These are phyloP conservation scores for Quambalaria eucalypti DNA, from an alignment of 1,284 basidiomycete genomes.

Conservation along the genomic window DNA sequence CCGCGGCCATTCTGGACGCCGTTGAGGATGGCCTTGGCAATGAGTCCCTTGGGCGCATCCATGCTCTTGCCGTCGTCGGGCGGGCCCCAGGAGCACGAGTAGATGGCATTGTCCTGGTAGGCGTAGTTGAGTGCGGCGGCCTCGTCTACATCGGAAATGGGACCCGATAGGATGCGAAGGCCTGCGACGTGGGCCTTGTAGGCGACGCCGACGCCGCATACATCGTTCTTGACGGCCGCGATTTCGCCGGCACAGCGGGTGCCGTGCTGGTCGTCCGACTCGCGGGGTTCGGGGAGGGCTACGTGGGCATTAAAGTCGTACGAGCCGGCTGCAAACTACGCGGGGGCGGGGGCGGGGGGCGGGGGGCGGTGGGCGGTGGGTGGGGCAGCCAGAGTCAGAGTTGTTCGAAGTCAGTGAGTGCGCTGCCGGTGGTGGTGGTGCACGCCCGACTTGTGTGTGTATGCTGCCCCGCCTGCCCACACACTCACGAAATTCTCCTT, in stretches of 20 bases:
- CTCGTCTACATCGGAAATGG: constrained; percentile 97
- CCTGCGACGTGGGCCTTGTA: constrained; percentile 85
- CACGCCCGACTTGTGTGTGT: too few species aligned
- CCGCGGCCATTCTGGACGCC: constrained; percentile 82
- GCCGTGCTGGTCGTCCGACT: constrained; percentile 89
- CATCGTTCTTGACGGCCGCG: constrained; percentile 89
- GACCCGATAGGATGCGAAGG: constrained; percentile 85
- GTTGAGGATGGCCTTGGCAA: constrained; percentile 88
- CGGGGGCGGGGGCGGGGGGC: too few species aligned
- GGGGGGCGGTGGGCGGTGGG: too few species aligned
- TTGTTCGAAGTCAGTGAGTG: too few species aligned
- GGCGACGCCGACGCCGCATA: constrained; percentile 90
- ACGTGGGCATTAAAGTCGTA: constrained; percentile 96
- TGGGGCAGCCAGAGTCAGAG: too few species aligned
- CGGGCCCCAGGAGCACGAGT: constrained; percentile 95
- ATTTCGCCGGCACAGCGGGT: constrained; percentile 97
- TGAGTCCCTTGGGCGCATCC: constrained; percentile 86
- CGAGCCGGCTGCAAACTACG: constrained; percentile 74
- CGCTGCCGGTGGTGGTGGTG: too few species aligned
- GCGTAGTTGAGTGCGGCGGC: constrained; percentile 87
- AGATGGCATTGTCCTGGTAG: constrained; percentile 85
- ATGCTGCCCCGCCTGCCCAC: too few species aligned
- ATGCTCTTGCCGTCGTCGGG: constrained; percentile 89
- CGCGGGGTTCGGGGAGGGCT: constrained; percentile 72
- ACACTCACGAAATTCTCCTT: constrained; percentile 78